Conservation (phyloP, 2,329 filamentous ascomycete species). For the Tolypocladium endophyticum region DNA sequence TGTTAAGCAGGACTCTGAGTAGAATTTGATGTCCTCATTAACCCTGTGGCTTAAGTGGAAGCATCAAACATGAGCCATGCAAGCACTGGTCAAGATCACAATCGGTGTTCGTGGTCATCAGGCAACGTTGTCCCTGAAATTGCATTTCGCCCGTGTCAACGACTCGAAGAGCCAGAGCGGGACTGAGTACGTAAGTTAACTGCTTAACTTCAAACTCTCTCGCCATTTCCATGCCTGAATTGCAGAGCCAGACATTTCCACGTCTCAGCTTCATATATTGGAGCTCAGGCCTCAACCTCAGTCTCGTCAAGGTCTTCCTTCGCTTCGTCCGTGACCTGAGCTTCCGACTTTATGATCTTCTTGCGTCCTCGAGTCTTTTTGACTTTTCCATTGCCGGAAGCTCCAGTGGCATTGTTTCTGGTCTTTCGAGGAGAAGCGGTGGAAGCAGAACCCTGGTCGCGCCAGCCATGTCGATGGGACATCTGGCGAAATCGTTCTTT, state of each 20-base stretch:
- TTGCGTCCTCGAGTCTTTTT: slow-evolving; percentile 21
- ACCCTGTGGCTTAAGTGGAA: background rate
- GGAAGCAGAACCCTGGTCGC: slow-evolving; percentile 8
- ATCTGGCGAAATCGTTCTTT: slow-evolving; percentile 30
- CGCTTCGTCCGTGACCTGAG: background rate
- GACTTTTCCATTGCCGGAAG: slow-evolving; percentile 14
- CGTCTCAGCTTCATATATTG: background rate
- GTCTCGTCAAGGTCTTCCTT: slow-evolving; percentile 8
- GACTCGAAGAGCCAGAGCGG: background rate
- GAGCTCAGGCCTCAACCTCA: background rate
- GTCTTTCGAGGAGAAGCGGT: slow-evolving; percentile 17
- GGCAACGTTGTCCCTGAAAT: background rate
- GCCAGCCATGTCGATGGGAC: slow-evolving; percentile 29
- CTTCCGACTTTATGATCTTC: slow-evolving; percentile 13
- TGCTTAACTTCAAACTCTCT: background rate
- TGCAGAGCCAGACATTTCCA: background rate
- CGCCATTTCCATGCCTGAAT: background rate
- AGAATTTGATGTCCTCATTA: background rate
- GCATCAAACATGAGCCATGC: background rate
- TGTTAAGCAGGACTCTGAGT: background rate
- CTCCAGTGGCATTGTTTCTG: slow-evolving; percentile 5
- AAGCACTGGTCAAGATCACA: background rate
- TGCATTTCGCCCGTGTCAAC: background rate
- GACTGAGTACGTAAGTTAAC: no score
- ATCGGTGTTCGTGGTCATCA: background rate